A percentile compares a stretch with the other conserved stretches of the same genome.
Evolutionary conservation across 2,329 filamentous ascomycete species (phyloP).

Genomic region (Rutstroemia sp.): DNA sequence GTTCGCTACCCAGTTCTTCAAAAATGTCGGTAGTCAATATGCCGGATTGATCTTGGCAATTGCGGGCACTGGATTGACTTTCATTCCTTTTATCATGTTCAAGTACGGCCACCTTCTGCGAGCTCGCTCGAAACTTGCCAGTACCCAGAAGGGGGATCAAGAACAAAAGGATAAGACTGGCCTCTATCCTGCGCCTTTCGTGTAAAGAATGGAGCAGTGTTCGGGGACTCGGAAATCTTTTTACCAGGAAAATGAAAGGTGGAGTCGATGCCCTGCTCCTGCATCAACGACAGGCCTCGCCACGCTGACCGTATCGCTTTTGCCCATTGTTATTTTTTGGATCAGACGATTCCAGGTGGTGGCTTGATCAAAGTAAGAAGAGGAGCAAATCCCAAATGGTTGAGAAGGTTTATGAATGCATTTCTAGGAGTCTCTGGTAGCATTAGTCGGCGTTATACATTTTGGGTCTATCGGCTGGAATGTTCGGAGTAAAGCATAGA

Average conservation of each 20-base stretch:
- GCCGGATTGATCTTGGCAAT: slow-evolving; percentile 7
- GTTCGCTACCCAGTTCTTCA: slow-evolving; percentile 9
- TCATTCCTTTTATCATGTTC: slow-evolving; percentile 7
- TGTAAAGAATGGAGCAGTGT: neutral
- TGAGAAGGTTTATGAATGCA: neutral
- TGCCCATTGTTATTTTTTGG: too few relatives aligned
- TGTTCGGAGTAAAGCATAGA: neutral
- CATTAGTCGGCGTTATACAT: too few relatives aligned
- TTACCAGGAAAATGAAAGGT: too few relatives aligned
- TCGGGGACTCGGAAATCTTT: neutral
- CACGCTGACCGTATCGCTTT: too few relatives aligned
- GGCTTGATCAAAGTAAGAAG: too few relatives aligned
- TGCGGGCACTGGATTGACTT: neutral
- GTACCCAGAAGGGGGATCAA: neutral
- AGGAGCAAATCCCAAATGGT: too few relatives aligned
- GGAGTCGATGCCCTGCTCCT: too few relatives aligned
- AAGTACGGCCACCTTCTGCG: slow-evolving; percentile 6
- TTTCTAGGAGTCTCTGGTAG: neutral
- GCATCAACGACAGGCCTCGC: too few relatives aligned
- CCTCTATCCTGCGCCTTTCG: neutral
- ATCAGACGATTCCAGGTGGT: too few relatives aligned
- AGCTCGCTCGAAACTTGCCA: slow-evolving; percentile 45
- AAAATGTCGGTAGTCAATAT: slow-evolving; percentile 9
- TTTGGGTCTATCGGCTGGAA: too few relatives aligned
- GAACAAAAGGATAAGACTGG: neutral